A percentile compares a stretch with the other conserved stretches of the same genome.
These are phyloP conservation scores for Heliosperma pusillum DNA, from an alignment of 148 eudicot genomes.

Conservation along the genomic window DNA sequence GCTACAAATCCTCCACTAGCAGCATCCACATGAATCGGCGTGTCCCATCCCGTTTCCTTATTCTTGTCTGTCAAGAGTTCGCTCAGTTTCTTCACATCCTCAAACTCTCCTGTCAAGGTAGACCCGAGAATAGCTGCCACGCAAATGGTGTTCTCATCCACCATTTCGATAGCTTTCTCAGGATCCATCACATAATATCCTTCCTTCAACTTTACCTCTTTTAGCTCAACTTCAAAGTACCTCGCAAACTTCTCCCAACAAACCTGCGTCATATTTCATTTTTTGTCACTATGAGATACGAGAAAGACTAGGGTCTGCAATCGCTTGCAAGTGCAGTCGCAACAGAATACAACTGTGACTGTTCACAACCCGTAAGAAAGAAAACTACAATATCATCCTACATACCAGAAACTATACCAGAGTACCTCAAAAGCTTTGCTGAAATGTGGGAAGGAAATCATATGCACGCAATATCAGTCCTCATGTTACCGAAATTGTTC, in stretches of 20 bases:
- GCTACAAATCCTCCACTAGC: constrained; percentile 34
- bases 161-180: constrained; percentile 28
- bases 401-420: no score
- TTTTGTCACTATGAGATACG: not conserved
- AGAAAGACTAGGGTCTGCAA: no score
- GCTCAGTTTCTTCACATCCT: constrained; percentile 28
- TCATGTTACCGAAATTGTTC: no score
- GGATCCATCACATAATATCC: constrained; percentile 34
- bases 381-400: no score
- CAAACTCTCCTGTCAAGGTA: constrained; percentile 32
- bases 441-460: no score
- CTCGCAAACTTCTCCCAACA: constrained; percentile 36
- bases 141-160: constrained; percentile 32
- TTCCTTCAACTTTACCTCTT: constrained; percentile 27
- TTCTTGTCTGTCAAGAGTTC: constrained; percentile 28
- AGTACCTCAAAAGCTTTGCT: no score
- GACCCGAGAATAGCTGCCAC: constrained; percentile 29
- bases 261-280: constrained; percentile 16
- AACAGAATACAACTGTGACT: no score
- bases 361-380: no score
- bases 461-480: no score
- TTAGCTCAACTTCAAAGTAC: constrained; percentile 32
- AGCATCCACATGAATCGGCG: constrained; percentile 33
- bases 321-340: no score
- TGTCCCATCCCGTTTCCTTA: constrained; percentile 30